Percentiles rank a stretch among this genome's conserved stretches.
These are phyloP conservation scores for Aspergillus tamarii DNA, from an alignment of 2,329 filamentous ascomycete species.

Conservation along the genomic window DNA sequence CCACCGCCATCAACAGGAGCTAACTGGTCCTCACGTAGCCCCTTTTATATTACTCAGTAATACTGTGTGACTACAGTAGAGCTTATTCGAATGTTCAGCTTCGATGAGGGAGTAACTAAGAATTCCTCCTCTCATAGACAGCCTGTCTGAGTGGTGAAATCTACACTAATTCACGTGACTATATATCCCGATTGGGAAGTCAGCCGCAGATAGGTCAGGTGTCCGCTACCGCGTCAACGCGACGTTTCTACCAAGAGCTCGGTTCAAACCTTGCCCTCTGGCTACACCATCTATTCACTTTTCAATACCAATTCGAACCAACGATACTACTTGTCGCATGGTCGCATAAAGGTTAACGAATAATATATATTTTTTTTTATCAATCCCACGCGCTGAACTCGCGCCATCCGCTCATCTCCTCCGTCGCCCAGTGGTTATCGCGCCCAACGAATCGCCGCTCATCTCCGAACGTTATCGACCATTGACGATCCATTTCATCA, in stretches of 20 bases:
- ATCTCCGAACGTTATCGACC: slow-evolving; percentile 4
- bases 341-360: not conserved
- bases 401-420: not conserved
- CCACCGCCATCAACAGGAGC: not conserved
- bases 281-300: not conserved
- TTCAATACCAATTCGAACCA: not conserved
- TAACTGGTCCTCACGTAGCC: not conserved
- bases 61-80: not conserved
- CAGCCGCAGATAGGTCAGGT: slow-evolving; percentile 1
- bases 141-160: not conserved
- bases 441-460: slow-evolving; percentile 7
- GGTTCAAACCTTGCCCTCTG: not conserved
- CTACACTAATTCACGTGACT: not conserved
- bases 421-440: not conserved
- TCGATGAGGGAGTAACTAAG: not conserved
- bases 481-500: slow-evolving; percentile 7
- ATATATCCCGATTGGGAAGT: not conserved
- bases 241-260: not conserved
- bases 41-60: not conserved
- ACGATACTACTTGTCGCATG: not conserved
- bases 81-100: not conserved
- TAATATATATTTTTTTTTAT: too few relatives aligned
- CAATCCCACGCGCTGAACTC: not conserved
- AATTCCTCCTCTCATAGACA: not conserved
- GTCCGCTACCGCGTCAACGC: slow-evolving; percentile 1